Base-by-base conservation (phyloP, 2,329 filamentous ascomycete species). In the Fusarium fujikuroi region DNA sequence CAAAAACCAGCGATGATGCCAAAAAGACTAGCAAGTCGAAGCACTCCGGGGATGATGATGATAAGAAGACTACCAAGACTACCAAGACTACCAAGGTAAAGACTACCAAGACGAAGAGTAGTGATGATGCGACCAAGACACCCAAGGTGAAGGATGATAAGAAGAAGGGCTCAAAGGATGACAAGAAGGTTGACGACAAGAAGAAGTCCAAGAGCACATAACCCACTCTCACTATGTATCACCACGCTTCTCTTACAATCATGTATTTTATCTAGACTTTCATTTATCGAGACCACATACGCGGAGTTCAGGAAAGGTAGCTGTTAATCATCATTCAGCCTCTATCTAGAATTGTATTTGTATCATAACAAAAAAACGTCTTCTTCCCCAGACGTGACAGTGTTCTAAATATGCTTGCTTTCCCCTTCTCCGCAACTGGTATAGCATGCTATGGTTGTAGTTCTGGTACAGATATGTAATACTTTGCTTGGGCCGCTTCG, bases 201-300 rank as follows among this genome's bases (percentile, higher is more conserved):
- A 36, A 50, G 44, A 43, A 63, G 28, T 11, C 53, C 34, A 60
- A 60, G 53, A 44, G 47, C 28, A 37, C 64, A 19, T 69, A 57
- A 42, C 9, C 3, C 12, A 32, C 23, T 8, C 16, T 11, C 23
- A 21, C 34, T 28, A 28, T 47, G 3, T 10, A 47, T 28, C 9
- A 28, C 12, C 23, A 46, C 25, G 1, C n/a, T 23, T 47, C 14
- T 32, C 10, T 36, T 54, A 40, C n/a, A 60, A 25, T 7, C 19
- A 42, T 42, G 46, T 60, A 60, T 42, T 5, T 30, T 28, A 54
- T 9, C 25, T 61, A 56, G 58, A 60, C 9, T 23, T 43, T 53
- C 36, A 42, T 52, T 43, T 30, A 60, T 42, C 11, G 10, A 23
- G 18, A n/a, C 1, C 3, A 30, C 19, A n/a, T 10, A 28, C 23